Evolutionary conservation across 495 filamentous ascomycete species (phyloP), one percentile per base, ranked within the genome.

Genomic region (Neurospora cerealis): DNA sequence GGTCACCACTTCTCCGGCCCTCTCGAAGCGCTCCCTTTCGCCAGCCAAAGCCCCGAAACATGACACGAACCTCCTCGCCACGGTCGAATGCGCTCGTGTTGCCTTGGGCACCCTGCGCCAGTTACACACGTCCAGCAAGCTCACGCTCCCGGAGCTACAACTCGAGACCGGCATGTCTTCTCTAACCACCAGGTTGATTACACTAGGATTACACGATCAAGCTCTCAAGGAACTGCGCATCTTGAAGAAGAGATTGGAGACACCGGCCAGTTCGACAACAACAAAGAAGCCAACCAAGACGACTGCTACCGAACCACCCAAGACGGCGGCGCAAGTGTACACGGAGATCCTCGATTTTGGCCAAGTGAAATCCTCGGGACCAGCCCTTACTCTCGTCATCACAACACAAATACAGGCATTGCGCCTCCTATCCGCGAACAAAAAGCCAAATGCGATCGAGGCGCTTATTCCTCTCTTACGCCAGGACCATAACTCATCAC

Each of bases 131-230:
- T 75, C 83, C 69, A 78, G 87, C 75, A 79, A 75, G 79, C 76
- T 82, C 76, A 86, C 74, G 4, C 80, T 88, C 19, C 89, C 90
- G 10, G 87, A 86, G 42, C 83, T 95, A 70, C 94, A 98, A 75
- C 83, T 97, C 4, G 95, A 98, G 78, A 90, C 89, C 73, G 96
- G 93, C 8, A 92, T 93, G 81, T 92, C 92, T 60, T 89, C 91
- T 9, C 84, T 99, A 48, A 84, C 92, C 34, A 89, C 87, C 48
- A 94, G 91, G 75, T 81, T 97, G 21, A 85, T 97, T 8, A 86
- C 88, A 1, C 81, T 97, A 69, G 91, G 90, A 17, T 79, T 96
- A 72, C 89, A 93, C 72, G 91, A 93, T 19, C 80, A 91, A 72
- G 96, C 95, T 7, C 82, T 91, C 72, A 93, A 91, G 76, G 94